Evolutionary conservation across 306 rosid species (phyloP).

Genomic region (Cicer yamashitae): DNA sequence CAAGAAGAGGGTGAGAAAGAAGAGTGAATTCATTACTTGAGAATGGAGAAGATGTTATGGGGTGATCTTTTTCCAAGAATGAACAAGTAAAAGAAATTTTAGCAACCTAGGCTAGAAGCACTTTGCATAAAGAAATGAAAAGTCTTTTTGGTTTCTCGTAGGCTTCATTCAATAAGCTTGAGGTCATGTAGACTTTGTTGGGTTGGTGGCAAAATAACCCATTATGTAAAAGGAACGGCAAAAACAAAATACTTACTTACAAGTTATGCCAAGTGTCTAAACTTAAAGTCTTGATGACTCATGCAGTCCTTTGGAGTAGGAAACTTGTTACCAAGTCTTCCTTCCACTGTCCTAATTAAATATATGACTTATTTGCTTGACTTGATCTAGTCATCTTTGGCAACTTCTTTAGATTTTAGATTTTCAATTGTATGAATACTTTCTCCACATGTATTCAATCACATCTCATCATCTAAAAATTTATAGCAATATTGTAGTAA

Average conservation of each 20-base stretch:
- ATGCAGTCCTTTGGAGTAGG: conserved; percentile 4
- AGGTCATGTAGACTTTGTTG: conserved; percentile 22
- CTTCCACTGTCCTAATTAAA: neutral
- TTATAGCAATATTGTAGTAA: too few species aligned
- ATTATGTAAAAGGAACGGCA: conserved; percentile 5
- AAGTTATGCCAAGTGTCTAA: conserved; percentile 13
- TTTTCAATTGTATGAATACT: neutral
- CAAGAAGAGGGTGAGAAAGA: conserved; percentile 54
- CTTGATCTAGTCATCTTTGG: conserved; percentile 26
- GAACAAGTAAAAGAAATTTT: conserved; percentile 35
- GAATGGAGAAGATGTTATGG: conserved; percentile 25
- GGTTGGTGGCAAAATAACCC: conserved; percentile 14
- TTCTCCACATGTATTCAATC: too few species aligned
- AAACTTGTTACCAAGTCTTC: neutral
- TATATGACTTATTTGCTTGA: conserved; percentile 38
- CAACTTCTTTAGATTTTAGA: conserved; percentile 30
- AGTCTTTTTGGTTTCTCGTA: conserved; percentile 30
- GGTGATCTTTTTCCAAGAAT: conserved; percentile 5
- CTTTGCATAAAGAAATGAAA: conserved; percentile 22
- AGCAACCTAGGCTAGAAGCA: conserved; percentile 31
- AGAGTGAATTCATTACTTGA: conserved; percentile 50
- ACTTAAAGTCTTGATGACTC: conserved; percentile 10
- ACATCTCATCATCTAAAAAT: too few species aligned
- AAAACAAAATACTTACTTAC: conserved; percentile 10
- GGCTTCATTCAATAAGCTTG: conserved; percentile 36